These are phyloP conservation scores for Kingdonia uniflora DNA, from an alignment of 164 flowering plant genomes.

Conservation along the genomic window DNA sequence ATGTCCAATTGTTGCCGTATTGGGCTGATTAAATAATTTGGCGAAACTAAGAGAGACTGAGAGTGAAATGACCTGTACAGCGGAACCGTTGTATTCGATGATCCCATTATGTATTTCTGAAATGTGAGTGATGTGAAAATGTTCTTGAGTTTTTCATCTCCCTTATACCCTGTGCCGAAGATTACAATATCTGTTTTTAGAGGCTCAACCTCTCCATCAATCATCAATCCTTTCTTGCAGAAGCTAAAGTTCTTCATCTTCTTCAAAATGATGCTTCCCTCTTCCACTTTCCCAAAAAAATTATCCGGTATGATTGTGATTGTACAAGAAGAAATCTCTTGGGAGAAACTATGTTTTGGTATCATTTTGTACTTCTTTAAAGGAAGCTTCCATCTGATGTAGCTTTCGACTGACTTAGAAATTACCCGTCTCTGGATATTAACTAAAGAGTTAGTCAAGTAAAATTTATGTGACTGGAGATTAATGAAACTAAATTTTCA, in stretches of 20 bases:
- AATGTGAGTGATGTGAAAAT: constrained; percentile 34
- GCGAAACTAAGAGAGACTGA: too few relatives aligned
- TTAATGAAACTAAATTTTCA: too few relatives aligned
- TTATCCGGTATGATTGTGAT: constrained; percentile 27
- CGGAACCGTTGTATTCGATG: constrained; percentile 22
- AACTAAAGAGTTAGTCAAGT: too few relatives aligned
- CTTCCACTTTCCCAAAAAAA: constrained; percentile 47
- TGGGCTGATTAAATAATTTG: too few relatives aligned
- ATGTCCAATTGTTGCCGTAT: too few relatives aligned
- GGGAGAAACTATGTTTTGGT: constrained; percentile 43
- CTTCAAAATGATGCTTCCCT: constrained; percentile 47
- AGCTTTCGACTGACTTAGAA: too few relatives aligned
- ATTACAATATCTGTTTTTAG: constrained; percentile 45
- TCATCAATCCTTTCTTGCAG: constrained; percentile 32
- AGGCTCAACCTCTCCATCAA: constrained; percentile 25
- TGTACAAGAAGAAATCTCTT: constrained; percentile 26
- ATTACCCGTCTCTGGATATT: too few relatives aligned
- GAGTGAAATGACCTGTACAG: constrained; percentile 70
- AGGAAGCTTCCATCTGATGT: too few relatives aligned
- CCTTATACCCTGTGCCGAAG: constrained; percentile 51
- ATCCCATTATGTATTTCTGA: constrained; percentile 21
- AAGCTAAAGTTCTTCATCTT: constrained; percentile 32
- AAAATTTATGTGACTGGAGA: too few relatives aligned
- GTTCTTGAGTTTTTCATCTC: constrained; percentile 40
- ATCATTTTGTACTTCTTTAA: constrained; percentile 22